phyloP scores from a whole-genome alignment of 2,329 filamentous ascomycete species.

The Ceratocystis alfenasii region DNA sequence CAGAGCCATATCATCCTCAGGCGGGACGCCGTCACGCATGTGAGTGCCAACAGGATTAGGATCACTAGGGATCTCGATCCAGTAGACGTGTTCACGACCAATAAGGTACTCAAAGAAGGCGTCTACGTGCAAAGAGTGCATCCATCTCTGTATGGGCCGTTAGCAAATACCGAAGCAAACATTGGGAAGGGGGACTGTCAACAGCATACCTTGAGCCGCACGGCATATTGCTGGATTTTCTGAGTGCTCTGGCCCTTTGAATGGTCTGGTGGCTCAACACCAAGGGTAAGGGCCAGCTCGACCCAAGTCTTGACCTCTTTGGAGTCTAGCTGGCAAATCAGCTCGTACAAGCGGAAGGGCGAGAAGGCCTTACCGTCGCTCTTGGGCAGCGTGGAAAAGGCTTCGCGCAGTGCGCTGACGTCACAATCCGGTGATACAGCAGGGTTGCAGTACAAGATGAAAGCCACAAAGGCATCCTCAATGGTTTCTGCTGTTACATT shows the following conservation, averaged over 20 bases:
- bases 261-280: constrained; percentile 70
- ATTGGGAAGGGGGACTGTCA: not conserved
- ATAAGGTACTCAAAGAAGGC: constrained; percentile 88
- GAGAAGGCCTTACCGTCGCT: constrained; percentile 81
- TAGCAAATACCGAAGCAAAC: not conserved
- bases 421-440: constrained; percentile 55
- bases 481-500: constrained; percentile 58
- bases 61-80: constrained; percentile 57
- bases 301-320: constrained; percentile 91
- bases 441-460: constrained; percentile 87
- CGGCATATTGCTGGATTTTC: constrained; percentile 90
- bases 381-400: constrained; percentile 68
- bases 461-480: constrained; percentile 69
- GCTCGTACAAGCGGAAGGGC: constrained; percentile 61
- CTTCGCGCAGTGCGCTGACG: constrained; percentile 57
- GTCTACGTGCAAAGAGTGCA: constrained; percentile 92
- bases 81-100: constrained; percentile 55
- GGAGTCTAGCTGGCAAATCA: constrained; percentile 64
- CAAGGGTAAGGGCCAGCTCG: constrained; percentile 73
- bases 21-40: constrained; percentile 65
- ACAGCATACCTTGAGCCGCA: constrained; percentile 64
- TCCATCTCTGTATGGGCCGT: constrained; percentile 57
- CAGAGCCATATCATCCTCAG: constrained; percentile 82
- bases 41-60: constrained; percentile 50
- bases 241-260: constrained; percentile 81